Conservation (phyloP, 179 eudicot species). For the Corrigiola litoralis region DNA sequence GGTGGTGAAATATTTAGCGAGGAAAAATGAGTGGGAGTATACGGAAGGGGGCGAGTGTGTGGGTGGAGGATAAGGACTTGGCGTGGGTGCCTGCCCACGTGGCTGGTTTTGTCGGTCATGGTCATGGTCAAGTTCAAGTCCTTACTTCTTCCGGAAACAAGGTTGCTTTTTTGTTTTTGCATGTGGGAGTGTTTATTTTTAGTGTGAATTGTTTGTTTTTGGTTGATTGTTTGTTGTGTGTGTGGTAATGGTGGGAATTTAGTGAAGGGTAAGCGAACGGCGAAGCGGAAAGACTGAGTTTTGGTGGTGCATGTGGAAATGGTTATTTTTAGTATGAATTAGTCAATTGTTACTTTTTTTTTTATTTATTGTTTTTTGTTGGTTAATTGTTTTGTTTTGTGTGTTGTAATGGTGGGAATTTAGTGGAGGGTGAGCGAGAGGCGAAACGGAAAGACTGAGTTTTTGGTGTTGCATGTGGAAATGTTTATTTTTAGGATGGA, state of each 20-base stretch:
- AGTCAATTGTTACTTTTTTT: too few species aligned
- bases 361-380: conserved; percentile 3
- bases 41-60: conserved; percentile 74
- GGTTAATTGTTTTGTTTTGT: not conserved
- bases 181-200: not conserved
- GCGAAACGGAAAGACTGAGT: too few species aligned
- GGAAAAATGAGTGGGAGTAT: conserved; percentile 22
- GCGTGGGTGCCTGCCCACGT: conserved; percentile 85
- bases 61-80: conserved; percentile 70
- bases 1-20: not conserved
- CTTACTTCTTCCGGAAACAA: conserved; percentile 54
- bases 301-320: not conserved
- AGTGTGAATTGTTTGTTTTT: conserved; percentile 1
- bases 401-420: too few species aligned
- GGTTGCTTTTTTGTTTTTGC: conserved; percentile 21
- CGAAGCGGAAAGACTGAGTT: too few species aligned
- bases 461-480: not conserved
- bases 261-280: too few species aligned
- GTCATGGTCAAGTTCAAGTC: conserved; percentile 62
- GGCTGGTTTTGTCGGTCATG: conserved; percentile 44
- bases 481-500: too few species aligned
- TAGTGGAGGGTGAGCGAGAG: too few species aligned
- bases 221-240: not conserved
- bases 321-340: not conserved
- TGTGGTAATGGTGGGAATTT: too few species aligned